A percentile compares a stretch with the other conserved stretches of the same genome.
Evolutionary conservation across 2,329 filamentous ascomycete genomes (phyloP).

Genomic region (Fusarium mundagurra): DNA sequence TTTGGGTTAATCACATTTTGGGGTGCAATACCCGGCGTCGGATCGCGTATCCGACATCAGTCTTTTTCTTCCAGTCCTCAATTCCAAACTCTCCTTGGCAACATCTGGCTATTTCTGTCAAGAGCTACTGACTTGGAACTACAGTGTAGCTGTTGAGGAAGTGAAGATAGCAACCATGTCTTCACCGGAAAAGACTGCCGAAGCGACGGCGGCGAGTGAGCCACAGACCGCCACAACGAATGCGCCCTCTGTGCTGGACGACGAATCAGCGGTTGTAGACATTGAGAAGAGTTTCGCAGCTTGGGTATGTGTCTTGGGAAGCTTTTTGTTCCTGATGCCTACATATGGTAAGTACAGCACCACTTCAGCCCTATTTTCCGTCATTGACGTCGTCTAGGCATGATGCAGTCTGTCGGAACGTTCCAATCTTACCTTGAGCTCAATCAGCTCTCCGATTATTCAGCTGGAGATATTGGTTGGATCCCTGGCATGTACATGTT

Average conservation of each 20-base stretch:
- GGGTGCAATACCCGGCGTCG: slow-evolving; percentile 14
- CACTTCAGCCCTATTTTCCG: too few relatives aligned
- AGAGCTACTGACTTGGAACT: rapidly evolving
- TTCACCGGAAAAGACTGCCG: background rate
- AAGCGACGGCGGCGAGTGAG: background rate
- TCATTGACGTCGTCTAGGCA: background rate
- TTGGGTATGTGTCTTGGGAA: slow-evolving; percentile 7
- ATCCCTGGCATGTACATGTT: slow-evolving; percentile 11
- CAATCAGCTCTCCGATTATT: slow-evolving; percentile 9
- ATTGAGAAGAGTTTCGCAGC: slow-evolving; percentile 6
- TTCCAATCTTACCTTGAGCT: slow-evolving; percentile 15
- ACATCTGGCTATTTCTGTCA: rapidly evolving
- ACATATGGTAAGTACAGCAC: background rate
- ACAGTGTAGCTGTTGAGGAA: too few relatives aligned
- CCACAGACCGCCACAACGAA: background rate
- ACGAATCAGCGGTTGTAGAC: background rate
- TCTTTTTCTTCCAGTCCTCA: background rate
- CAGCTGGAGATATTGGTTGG: slow-evolving; percentile 9
- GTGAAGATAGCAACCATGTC: background rate
- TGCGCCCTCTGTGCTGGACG: background rate
- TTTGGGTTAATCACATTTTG: background rate
- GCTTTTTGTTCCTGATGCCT: slow-evolving; percentile 8
- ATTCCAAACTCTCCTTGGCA: rapidly evolving
- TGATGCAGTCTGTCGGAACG: slow-evolving; percentile 19
- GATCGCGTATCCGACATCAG: background rate